phyloP scores from a whole-genome alignment of 73 alveolate species.

The Paramecium primaurelia region DNA sequence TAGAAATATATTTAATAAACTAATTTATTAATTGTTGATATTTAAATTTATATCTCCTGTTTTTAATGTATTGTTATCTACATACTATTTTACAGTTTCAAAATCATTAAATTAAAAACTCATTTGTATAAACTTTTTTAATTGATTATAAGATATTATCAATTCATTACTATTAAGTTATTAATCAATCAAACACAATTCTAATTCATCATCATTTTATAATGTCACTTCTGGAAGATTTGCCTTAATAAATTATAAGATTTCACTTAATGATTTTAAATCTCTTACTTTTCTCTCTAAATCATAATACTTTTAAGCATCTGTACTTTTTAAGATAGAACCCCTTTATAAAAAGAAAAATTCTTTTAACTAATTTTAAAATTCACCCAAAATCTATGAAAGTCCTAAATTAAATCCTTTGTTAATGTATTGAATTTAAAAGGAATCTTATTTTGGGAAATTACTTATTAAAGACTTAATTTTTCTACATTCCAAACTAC shows the following conservation, averaged over 20 bases:
- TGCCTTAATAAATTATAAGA: neutral
- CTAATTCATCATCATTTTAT: neutral
- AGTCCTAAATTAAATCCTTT: neutral
- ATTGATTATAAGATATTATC: neutral
- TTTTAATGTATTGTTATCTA: neutral
- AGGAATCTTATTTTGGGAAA: neutral
- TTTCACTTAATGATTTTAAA: neutral
- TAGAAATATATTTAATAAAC: neutral
- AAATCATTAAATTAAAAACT: conserved; percentile 17
- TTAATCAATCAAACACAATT: neutral
- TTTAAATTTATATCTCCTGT: neutral
- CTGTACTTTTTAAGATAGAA: neutral
- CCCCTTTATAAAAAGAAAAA: neutral
- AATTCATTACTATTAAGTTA: neutral
- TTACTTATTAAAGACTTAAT: neutral
- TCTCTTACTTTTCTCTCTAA: neutral
- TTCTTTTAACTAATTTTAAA: neutral
- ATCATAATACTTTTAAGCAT: conserved; percentile 15
- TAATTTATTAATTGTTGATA: neutral
- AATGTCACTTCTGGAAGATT: neutral
- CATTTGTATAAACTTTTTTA: neutral
- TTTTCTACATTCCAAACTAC: neutral
- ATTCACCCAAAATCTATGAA: neutral
- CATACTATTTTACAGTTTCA: neutral
- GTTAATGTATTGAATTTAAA: neutral